phyloP scores from a whole-genome alignment of 2,329 filamentous ascomycete genomes.

The Claviceps quebecensis region DNA sequence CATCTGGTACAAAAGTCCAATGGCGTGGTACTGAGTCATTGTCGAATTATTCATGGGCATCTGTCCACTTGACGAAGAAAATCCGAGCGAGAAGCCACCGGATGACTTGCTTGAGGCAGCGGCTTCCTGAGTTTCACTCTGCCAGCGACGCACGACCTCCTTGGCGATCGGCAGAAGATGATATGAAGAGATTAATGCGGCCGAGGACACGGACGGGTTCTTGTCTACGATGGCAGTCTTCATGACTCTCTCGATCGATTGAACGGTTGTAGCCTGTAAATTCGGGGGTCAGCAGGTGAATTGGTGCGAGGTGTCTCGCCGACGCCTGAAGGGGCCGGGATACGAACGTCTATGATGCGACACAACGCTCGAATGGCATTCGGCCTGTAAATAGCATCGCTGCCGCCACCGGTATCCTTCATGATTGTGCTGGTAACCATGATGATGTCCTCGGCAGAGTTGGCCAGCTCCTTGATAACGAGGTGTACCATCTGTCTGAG shows the following conservation, averaged over 20 bases:
- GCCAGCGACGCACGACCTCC: constrained; percentile 93
- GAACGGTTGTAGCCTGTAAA: constrained; percentile 71
- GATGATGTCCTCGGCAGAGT: constrained; percentile 94
- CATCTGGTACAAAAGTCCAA: constrained; percentile 96
- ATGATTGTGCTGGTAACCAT: constrained; percentile 99
- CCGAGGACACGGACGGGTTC: constrained; percentile 91
- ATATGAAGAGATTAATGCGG: constrained; percentile 91
- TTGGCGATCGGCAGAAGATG: constrained; percentile 91
- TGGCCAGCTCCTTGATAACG: constrained; percentile 92
- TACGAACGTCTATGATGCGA: constrained; percentile 82
- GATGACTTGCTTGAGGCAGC: constrained; percentile 81
- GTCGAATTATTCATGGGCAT: constrained; percentile 81
- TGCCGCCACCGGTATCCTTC: constrained; percentile 96
- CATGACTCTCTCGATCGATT: constrained; percentile 95
- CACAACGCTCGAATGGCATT: constrained; percentile 94
- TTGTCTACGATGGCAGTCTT: constrained; percentile 99
- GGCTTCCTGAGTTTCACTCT: constrained; percentile 95
- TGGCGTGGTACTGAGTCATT: constrained; percentile 97
- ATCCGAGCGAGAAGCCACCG: constrained; percentile 80
- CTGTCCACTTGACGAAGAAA: constrained; percentile 64
- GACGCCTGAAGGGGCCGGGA: not conserved
- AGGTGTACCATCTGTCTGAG: constrained; percentile 98
- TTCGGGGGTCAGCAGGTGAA: not conserved
- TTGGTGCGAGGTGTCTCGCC: not conserved
- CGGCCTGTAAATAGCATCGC: constrained; percentile 82